Conservation (phyloP, 768 basidiomycete species). For the Pulveroboletus frians region DNA sequence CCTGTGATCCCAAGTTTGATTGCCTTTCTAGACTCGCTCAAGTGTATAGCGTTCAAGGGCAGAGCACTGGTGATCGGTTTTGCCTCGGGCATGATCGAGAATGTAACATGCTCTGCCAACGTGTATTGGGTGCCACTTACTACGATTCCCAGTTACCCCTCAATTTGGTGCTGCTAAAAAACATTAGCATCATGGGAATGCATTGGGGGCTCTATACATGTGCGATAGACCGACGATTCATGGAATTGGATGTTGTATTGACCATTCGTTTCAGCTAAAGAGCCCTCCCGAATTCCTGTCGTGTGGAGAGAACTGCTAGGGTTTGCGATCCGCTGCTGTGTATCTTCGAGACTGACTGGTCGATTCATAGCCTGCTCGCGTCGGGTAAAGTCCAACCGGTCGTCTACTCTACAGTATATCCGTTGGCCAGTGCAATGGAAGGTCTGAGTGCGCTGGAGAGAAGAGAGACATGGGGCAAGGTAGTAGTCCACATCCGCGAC, state of each 20-base stretch:
- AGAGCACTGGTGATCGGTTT: conserved; percentile 89
- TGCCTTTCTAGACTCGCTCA: conserved; percentile 59
- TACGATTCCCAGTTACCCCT: conserved; percentile 60
- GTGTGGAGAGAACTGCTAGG: conserved; percentile 73
- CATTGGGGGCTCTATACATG: conserved; percentile 82
- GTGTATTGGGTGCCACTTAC: conserved; percentile 4
- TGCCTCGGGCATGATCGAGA: conserved; percentile 23
- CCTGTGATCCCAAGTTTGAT: not conserved
- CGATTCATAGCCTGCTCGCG: conserved; percentile 51
- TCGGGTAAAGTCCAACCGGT: conserved; percentile 64
- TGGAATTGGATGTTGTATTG: not conserved
- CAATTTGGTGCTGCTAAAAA: conserved; percentile 79
- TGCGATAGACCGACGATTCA: conserved; percentile 22
- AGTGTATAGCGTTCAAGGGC: conserved; percentile 94
- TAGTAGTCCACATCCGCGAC: conserved; percentile 58
- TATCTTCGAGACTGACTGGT: conserved; percentile 1
- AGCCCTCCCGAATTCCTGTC: conserved; percentile 53
- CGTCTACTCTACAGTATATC: conserved; percentile 62
- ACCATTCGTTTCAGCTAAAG: conserved; percentile 44
- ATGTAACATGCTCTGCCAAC: not conserved
- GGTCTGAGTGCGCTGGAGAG: conserved; percentile 74
- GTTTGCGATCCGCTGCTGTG: conserved; percentile 32
- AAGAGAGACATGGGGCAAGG: conserved; percentile 92
- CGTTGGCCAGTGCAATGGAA: conserved; percentile 59
- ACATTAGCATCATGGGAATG: conserved; percentile 76